phyloP scores from a whole-genome alignment of 2,329 filamentous ascomycete genomes.

The Mollisiaceae sp. region DNA sequence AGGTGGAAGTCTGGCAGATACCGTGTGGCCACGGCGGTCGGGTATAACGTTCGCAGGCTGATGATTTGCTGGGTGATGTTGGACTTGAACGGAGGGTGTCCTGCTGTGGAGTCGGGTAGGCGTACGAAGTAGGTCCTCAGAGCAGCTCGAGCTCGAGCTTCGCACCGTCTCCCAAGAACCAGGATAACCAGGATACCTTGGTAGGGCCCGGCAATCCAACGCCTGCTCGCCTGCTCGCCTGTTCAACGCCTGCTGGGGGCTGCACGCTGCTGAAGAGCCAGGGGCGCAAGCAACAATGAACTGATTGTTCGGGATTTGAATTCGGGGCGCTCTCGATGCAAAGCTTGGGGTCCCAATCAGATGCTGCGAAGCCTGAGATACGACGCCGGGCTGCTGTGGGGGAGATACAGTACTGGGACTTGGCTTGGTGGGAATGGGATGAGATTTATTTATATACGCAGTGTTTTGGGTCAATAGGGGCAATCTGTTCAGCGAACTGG shows the following conservation, averaged over 20 bases:
- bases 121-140: no score
- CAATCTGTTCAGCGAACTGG: background rate
- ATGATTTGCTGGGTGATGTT: background rate
- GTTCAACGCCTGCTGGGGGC: background rate
- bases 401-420: background rate
- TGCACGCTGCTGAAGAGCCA: no score
- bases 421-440: background rate
- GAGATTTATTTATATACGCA: conserved; percentile 5
- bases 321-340: background rate
- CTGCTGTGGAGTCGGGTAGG: no score
- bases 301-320: conserved; percentile 1
- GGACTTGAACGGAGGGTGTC: background rate
- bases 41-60: background rate
- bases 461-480: background rate
- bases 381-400: background rate
- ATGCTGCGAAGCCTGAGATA: no score
- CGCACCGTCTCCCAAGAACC: background rate
- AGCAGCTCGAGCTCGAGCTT: no score
- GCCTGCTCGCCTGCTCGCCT: background rate
- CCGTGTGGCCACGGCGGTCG: background rate
- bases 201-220: background rate
- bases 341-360: background rate
- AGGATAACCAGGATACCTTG: no score
- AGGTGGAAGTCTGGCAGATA: background rate
- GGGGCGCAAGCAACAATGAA: background rate